Evolutionary conservation across 2,329 filamentous ascomycete genomes (phyloP).

Genomic region (Cladosporium sp.): DNA sequence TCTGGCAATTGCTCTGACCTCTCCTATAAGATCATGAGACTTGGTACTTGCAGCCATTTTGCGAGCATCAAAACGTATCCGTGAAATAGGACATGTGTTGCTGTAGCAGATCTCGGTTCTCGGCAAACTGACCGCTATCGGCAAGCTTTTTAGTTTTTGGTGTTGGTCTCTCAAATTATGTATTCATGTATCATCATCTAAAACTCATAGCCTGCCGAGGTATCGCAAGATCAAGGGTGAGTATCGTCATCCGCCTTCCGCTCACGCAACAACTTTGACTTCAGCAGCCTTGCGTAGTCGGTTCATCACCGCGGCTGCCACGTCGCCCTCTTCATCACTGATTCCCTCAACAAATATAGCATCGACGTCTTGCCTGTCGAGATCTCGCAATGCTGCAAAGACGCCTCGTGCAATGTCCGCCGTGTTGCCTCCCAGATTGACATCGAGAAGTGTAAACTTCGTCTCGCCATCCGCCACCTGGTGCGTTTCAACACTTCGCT

Average conservation of each 20-base stretch:
- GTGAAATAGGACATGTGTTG: too few species aligned
- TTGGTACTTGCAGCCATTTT: too few species aligned
- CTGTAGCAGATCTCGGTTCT: neutral
- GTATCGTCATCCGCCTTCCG: neutral
- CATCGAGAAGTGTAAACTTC: conserved; percentile 56
- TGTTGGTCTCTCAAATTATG: neutral
- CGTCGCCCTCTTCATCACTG: conserved; percentile 60
- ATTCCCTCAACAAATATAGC: conserved; percentile 91
- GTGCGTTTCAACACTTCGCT: conserved; percentile 1
- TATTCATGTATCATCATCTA: neutral
- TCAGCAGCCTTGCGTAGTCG: conserved; percentile 47
- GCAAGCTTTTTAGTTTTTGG: neutral
- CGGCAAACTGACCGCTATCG: neutral
- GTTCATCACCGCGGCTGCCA: conserved; percentile 66
- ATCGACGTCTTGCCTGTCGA: conserved; percentile 75
- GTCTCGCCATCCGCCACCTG: neutral
- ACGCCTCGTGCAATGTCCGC: conserved; percentile 77
- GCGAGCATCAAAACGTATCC: too few species aligned
- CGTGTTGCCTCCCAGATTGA: conserved; percentile 67
- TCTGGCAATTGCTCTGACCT: too few species aligned
- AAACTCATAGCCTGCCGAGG: neutral
- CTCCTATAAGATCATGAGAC: too few species aligned
- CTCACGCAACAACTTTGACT: conserved; percentile 24
- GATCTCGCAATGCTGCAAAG: conserved; percentile 79
- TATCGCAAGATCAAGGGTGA: neutral